phyloP scores from a whole-genome alignment of 2,329 filamentous ascomycete species.

The Sphaerulina musiva region DNA sequence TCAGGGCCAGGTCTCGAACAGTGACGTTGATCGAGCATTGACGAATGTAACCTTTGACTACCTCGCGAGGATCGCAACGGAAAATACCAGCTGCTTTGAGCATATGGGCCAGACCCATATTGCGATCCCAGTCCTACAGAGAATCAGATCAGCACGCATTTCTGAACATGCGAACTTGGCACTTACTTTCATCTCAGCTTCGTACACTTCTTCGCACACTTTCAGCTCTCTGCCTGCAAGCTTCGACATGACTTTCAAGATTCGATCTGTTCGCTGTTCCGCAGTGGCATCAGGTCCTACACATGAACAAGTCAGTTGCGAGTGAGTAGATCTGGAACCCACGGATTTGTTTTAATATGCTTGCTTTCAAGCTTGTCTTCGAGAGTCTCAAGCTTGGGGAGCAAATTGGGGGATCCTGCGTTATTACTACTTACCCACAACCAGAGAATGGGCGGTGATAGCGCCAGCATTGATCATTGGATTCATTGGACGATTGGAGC shows the following conservation, averaged over 20 bases:
- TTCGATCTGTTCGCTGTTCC: constrained; percentile 35
- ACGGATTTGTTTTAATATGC: too few species aligned
- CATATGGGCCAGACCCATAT: constrained; percentile 36
- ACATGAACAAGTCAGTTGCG: too few species aligned
- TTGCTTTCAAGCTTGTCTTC: too few species aligned
- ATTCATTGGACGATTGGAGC: constrained; percentile 23
- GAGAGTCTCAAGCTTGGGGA: too few species aligned
- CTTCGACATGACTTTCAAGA: constrained; percentile 33
- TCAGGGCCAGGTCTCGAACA: constrained; percentile 38
- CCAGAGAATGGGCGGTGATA: constrained; percentile 23
- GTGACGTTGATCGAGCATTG: constrained; percentile 41
- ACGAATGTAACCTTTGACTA: constrained; percentile 37
- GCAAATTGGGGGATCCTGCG: too few species aligned
- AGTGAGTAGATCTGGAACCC: too few species aligned
- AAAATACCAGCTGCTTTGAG: constrained; percentile 40
- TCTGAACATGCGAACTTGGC: too few species aligned
- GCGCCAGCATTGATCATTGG: constrained; percentile 23
- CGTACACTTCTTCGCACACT: constrained; percentile 35
- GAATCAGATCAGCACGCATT: too few species aligned
- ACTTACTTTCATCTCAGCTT: constrained; percentile 33
- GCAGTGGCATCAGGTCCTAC: constrained; percentile 27
- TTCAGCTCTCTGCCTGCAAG: constrained; percentile 34
- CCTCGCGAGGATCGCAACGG: constrained; percentile 33
- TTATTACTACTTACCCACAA: background rate
- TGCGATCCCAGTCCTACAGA: constrained; percentile 22